Conservation (phyloP, 2,329 filamentous ascomycete species). For the Cercospora sesami region DNA sequence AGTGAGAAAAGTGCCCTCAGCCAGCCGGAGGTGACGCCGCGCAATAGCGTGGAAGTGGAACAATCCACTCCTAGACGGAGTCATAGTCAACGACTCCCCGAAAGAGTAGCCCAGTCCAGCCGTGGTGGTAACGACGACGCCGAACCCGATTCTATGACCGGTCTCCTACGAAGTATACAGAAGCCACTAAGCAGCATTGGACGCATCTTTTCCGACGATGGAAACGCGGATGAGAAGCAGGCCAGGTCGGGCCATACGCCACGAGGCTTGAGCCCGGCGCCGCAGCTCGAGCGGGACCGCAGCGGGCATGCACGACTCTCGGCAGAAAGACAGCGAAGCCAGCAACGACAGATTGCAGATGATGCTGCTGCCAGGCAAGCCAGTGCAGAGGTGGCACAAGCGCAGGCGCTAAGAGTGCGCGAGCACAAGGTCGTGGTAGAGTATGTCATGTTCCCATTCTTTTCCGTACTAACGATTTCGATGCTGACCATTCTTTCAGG, state of each 20-base stretch:
- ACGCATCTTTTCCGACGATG: slow-evolving; percentile 83
- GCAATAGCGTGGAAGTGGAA: slow-evolving; percentile 61
- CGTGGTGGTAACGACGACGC: slow-evolving; percentile 39
- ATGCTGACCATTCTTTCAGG: slow-evolving; percentile 36
- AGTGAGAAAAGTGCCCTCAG: slow-evolving; percentile 54
- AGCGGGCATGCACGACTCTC: slow-evolving; percentile 32
- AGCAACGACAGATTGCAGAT: slow-evolving; percentile 62
- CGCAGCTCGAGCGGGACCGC: slow-evolving; percentile 23
- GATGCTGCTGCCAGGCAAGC: slow-evolving; percentile 89
- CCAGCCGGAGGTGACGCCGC: slow-evolving; percentile 59
- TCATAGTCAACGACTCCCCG: slow-evolving; percentile 50
- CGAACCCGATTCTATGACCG: slow-evolving; percentile 77
- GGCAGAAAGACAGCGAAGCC: slow-evolving; percentile 33
- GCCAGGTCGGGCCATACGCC: slow-evolving; percentile 46
- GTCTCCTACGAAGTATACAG: slow-evolving; percentile 86
- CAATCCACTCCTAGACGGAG: slow-evolving; percentile 59
- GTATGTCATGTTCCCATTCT: slow-evolving; percentile 35
- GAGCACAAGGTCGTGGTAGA: slow-evolving; percentile 93
- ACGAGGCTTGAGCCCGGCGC: slow-evolving; percentile 50
- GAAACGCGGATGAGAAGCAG: slow-evolving; percentile 31
- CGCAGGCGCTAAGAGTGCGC: slow-evolving; percentile 73
- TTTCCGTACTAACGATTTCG: neutral
- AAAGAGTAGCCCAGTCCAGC: slow-evolving; percentile 28
- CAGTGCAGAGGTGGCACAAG: slow-evolving; percentile 84
- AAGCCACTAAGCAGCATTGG: slow-evolving; percentile 88